phyloP scores from a whole-genome alignment of 2,329 filamentous ascomycete genomes.

The Neurospora crassa region DNA sequence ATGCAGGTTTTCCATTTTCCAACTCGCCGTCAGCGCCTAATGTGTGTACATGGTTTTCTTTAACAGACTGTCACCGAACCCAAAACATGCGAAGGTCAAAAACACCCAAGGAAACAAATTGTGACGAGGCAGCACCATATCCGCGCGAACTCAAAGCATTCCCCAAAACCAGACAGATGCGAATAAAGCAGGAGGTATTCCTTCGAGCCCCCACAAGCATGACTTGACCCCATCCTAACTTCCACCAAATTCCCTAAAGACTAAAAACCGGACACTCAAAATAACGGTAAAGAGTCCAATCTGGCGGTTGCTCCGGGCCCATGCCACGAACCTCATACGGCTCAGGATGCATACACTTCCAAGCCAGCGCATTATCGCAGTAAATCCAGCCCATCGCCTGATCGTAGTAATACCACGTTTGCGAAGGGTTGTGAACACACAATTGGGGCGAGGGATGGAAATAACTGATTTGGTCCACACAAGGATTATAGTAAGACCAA shows the following conservation, averaged over 20 bases:
- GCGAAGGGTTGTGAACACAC: not conserved
- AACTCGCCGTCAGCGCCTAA: too few relatives aligned
- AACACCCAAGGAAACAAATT: too few relatives aligned
- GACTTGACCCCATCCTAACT: not conserved
- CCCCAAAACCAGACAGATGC: too few relatives aligned
- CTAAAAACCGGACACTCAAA: not conserved
- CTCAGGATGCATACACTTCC: not conserved
- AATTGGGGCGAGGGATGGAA: not conserved
- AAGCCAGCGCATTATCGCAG: not conserved
- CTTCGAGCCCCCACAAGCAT: not conserved
- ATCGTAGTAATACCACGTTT: not conserved
- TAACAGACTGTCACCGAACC: too few relatives aligned
- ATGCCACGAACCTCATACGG: not conserved
- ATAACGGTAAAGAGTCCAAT: not conserved
- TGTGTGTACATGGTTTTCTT: too few relatives aligned
- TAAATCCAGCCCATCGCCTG: not conserved
- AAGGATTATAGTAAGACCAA: not conserved
- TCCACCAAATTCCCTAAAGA: not conserved
- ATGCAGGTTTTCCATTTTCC: too few relatives aligned
- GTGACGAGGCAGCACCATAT: too few relatives aligned
- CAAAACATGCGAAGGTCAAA: too few relatives aligned
- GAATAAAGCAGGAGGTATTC: not conserved
- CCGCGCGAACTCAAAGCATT: too few relatives aligned
- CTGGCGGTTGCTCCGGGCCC: not conserved
- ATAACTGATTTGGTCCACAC: fast-evolving